Evolutionary conservation across 225 moss, liverwort and hornwort genomes (phyloP), one percentile per base, ranked within the genome.

Genomic region (Lunularia cruciata): DNA sequence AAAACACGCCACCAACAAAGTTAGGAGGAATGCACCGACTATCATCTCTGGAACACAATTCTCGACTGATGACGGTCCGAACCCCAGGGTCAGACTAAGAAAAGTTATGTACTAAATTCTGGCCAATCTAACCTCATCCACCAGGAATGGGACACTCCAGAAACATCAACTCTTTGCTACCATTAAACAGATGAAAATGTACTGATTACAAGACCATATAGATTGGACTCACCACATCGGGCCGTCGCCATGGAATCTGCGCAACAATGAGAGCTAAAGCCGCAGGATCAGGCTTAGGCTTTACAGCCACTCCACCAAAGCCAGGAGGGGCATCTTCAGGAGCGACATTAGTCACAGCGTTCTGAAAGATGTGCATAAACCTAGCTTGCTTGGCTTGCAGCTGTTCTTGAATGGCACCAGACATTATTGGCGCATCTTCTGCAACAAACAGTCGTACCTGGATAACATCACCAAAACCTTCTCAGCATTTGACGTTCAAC

Each of bases 371-470:
- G 49, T 98, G 89, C 91, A 98, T 83, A 67, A 89, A 88, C 69
- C 85, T 89, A 23, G 91, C 75, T 76, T 85, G 84, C 71, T 98
- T 98, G 30, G 89, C 84, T 75, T 88, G 85, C 77, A 98, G 81
- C 72, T 76, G 85, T 58, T 98, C 98, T 81, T 98, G 98, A 7
- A 73, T 80, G 36, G 65, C 71, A 52, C 81, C 85, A 19, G 88
- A 85, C 76, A 88, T 70, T 28, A 76, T 80, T 57, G 91, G 84
- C 16, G 98, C 84, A 77, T 98, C 98, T 79, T 98, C 98, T 49
- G 93, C 90, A 67, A 86, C 85, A 75, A 98, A 98, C 57, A 98
- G 76, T 35, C 98, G 89, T 54, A 93, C 79, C 90, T 98, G 87
- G 54, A 78, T 26, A 35, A 22, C 30, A 15, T n/a, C n/a, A 28